These are phyloP conservation scores for Microdochium paspali DNA, from an alignment of 2,329 filamentous ascomycete genomes.

Conservation along the genomic window DNA sequence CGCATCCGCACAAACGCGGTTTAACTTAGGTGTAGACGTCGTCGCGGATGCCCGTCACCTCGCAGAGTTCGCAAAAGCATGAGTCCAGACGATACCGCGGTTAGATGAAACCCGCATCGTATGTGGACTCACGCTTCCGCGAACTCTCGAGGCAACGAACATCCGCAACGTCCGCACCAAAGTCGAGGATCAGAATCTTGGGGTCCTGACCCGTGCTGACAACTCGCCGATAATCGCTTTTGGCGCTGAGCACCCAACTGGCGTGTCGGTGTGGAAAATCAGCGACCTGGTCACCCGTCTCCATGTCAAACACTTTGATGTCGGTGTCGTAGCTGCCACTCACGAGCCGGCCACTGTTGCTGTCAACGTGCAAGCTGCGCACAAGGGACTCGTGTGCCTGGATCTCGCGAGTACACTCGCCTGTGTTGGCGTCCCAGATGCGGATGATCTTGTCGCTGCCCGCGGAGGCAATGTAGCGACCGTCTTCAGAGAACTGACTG, in stretches of 20 bases:
- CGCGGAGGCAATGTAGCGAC: conserved; percentile 84
- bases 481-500: conserved; percentile 92
- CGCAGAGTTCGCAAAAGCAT: no score
- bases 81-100: not conserved
- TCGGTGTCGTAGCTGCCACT: conserved; percentile 93
- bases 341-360: conserved; percentile 73
- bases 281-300: conserved; percentile 66
- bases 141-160: conserved; percentile 49
- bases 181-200: conserved; percentile 88
- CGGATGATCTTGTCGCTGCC: conserved; percentile 95
- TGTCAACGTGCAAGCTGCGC: conserved; percentile 84
- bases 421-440: conserved; percentile 90
- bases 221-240: conserved; percentile 90
- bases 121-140: conserved; percentile 16
- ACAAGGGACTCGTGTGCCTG: conserved; percentile 79
- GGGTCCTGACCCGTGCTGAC: conserved; percentile 93
- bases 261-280: conserved; percentile 92
- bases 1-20: no score
- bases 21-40: no score
- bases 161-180: conserved; percentile 54
- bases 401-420: conserved; percentile 72
- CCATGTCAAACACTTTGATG: conserved; percentile 89
- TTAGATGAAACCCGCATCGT: conserved; percentile 24
- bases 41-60: no score
- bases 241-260: conserved; percentile 93